A percentile compares a stretch with the other conserved stretches of the same genome.
These are phyloP conservation scores for Metarhizium sp. DNA, from an alignment of 2,329 filamentous ascomycete genomes.

Conservation along the genomic window DNA sequence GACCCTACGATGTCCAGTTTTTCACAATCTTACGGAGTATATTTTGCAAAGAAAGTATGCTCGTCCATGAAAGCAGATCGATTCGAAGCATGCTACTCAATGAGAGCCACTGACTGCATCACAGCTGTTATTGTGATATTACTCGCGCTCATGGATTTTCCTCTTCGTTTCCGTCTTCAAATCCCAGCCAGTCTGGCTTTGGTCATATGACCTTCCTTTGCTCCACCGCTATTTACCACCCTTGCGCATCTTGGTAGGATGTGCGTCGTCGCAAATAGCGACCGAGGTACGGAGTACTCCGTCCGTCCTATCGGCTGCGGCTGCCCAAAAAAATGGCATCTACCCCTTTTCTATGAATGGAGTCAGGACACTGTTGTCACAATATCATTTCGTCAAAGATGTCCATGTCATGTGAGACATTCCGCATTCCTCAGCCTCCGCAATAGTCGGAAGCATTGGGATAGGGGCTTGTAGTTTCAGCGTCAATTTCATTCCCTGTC, in stretches of 20 bases:
- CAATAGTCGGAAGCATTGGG: neutral
- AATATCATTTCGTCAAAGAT: neutral
- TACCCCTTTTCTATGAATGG: neutral
- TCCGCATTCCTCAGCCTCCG: neutral
- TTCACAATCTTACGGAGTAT: too few relatives aligned
- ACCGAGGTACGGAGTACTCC: neutral
- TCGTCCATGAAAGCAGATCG: too few relatives aligned
- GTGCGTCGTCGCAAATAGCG: neutral
- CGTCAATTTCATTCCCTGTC: neutral
- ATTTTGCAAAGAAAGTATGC: too few relatives aligned
- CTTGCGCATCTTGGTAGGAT: neutral
- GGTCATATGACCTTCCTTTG: neutral
- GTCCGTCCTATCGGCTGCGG: too few relatives aligned
- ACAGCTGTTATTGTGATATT: neutral
- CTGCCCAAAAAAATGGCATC: too few relatives aligned
- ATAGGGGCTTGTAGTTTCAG: neutral
- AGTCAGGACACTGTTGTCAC: neutral
- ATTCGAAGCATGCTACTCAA: too few relatives aligned
- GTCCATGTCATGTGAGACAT: neutral
- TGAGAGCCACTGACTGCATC: neutral
- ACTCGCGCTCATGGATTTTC: neutral
- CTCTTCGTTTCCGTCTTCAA: neutral
- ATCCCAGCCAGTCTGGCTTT: neutral
- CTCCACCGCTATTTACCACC: slow-evolving; percentile 1
- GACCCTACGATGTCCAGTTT: too few relatives aligned